Evolutionary conservation across 2,329 filamentous ascomycete genomes (phyloP), one percentile per base, ranked within the genome.

Genomic region (Ophiosphaerella herpotricha): DNA sequence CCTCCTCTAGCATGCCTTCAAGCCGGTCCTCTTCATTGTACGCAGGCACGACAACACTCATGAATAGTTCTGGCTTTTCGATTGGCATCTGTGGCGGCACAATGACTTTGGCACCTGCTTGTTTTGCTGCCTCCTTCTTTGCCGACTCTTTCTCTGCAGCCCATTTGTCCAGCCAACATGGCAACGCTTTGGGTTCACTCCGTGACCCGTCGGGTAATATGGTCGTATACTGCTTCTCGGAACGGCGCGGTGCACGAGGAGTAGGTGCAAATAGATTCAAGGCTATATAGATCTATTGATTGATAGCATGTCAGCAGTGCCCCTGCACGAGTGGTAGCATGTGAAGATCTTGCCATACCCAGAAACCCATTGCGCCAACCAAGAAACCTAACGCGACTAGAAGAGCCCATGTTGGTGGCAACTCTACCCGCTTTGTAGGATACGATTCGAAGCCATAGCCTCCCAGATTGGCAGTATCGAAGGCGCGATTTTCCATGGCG

Each of bases 21-120:
- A 99, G 81, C 26, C 94, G 86, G 50, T 89, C 82, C 70, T 93
- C 88, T 69, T 99, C 94, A 62, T 99, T 99, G 81, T 91, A 99
- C 8, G 94, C 94, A 0, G 94, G 94, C 37, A 99, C 87, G 0
- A 99, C 91, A 7, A 97, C 86, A 46, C 89, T 94, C 79, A 99
- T 85, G 70, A 88, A 89, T n/a, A 97, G 75, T 55, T 92, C 86
- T 12, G 91, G 83, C 2, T 86, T 81, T 57, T 91, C 88, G 46
- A 95, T 88, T 38, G 78, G 74, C 59, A 84, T 81, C 13, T 80
- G 58, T 11, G 61, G 54, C 2, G 63, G 61, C 39, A 64, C 51
- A 2, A 64, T 58, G 5, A 61, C 52, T 39, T 59, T 61, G 1
- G 51, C 53, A 6, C 61, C 58, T 6, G 64, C 60, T 32, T 58